A percentile compares a stretch with the other conserved stretches of the same genome.
Evolutionary conservation across 768 basidiomycete species (phyloP).

Genomic region (Strobilomyces confusus): DNA sequence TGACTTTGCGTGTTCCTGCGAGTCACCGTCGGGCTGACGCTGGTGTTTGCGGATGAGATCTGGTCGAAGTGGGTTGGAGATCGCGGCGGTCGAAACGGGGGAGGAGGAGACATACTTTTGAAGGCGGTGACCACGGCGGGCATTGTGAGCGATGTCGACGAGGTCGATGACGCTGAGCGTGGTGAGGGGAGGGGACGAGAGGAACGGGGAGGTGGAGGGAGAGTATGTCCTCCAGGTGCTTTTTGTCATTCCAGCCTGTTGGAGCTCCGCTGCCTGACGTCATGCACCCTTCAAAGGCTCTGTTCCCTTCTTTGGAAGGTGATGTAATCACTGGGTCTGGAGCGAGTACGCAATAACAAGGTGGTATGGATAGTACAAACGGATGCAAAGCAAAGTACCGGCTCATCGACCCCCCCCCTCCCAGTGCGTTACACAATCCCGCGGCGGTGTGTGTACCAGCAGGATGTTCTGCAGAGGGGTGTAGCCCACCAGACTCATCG

Average conservation of each 20-base stretch:
- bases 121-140: slow-evolving; percentile 81
- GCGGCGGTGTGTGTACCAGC: slow-evolving; percentile 61
- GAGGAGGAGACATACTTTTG: slow-evolving; percentile 57
- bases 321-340: neutral
- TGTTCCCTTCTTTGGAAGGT: slow-evolving; percentile 10
- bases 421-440: slow-evolving; percentile 38
- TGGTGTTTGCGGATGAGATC: slow-evolving; percentile 79
- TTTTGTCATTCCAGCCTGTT: slow-evolving; percentile 30
- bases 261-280: slow-evolving; percentile 35
- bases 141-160: slow-evolving; percentile 38
- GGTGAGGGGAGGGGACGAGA: neutral
- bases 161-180: neutral
- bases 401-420: slow-evolving; percentile 24
- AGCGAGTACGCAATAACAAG: neutral
- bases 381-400: neutral
- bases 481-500: slow-evolving; percentile 60
- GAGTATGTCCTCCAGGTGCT: slow-evolving; percentile 19
- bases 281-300: slow-evolving; percentile 13
- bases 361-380: neutral
- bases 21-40: slow-evolving; percentile 36
- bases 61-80: slow-evolving; percentile 31
- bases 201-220: slow-evolving; percentile 2
- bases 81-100: slow-evolving; percentile 5
- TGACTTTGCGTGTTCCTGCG: slow-evolving; percentile 21
- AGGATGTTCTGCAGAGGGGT: slow-evolving; percentile 77